Evolutionary conservation across 192 early-diverging fungal species (phyloP), one percentile per base, ranked within the genome.

Genomic region (Powellomyces hirtus): DNA sequence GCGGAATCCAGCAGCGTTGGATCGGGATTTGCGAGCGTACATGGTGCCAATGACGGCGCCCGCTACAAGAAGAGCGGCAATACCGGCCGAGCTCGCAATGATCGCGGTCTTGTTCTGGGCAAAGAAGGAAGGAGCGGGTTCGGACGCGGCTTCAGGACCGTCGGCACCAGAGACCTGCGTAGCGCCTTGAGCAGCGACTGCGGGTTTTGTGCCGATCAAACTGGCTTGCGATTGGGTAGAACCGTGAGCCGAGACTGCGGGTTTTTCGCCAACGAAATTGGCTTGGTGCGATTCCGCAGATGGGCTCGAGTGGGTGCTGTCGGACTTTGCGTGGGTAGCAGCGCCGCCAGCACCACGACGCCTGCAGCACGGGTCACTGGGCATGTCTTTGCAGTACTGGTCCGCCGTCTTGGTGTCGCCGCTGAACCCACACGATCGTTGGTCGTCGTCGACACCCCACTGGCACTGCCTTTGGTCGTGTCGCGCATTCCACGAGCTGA

Each of bases 401-500:
- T 53, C 31, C 22, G 77, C 77, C 24, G 53, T 75, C 18, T 73
- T 52, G 18, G 38, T 24, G 52, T 78, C 64, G 14, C 75, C 77
- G 30, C 55, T 58, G 44, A 78, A 78, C 1, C 77, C 67, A 45
- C 77, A 79, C 27, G 64, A 52, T 18, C 6, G 20, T 46, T 62
- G 49, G 55, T 79, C 77, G 14, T 42, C 68, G 26, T 60, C 65
- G 22, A 77, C 71, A 13, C 73, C 75, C 22, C 22, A n/a, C 30
- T n/a, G 30, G 36, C 60, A 38, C 6, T 36, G 14, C 55, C 27
- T 60, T 34, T 66, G 35, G 24, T 24, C 34, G 35, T 46, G 26
- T 36, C 30, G 13, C 24, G 34, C 65, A 20, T 38, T 27, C 67
- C 67, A 69, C 13, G 22, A 4, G 5, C 8, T 24, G 20, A 50